These are phyloP conservation scores for Penicillium roqueforti DNA, from an alignment of 495 filamentous ascomycete species.

Conservation along the genomic window DNA sequence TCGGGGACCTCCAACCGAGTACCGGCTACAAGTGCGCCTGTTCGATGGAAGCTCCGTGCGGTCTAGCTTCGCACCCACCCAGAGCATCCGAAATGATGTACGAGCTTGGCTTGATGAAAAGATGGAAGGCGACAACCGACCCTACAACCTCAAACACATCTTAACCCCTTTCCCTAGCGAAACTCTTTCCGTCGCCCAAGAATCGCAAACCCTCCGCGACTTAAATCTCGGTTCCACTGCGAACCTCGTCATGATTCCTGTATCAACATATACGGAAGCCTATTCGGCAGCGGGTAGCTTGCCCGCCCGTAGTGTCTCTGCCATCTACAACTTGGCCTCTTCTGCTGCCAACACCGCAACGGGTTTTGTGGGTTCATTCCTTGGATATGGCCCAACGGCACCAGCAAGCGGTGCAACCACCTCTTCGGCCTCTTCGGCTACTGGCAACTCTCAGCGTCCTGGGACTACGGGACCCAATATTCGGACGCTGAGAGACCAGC, in stretches of 20 bases:
- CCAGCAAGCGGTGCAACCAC: constrained; percentile 11
- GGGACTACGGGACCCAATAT: constrained; percentile 37
- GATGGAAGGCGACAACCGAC: constrained; percentile 45
- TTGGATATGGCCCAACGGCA: constrained; percentile 45
- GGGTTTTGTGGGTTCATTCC: constrained; percentile 51
- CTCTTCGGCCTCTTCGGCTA: constrained; percentile 11
- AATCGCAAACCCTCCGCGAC: constrained; percentile 59
- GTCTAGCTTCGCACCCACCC: constrained; percentile 58
- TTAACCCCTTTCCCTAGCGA: constrained; percentile 73
- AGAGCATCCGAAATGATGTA: constrained; percentile 64
- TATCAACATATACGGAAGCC: constrained; percentile 56
- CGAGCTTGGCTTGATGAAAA: constrained; percentile 69
- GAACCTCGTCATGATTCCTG: constrained; percentile 77
- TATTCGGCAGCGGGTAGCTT: constrained; percentile 48
- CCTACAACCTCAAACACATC: constrained; percentile 83
- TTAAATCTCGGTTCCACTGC: constrained; percentile 71
- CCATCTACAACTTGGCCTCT: constrained; percentile 42
- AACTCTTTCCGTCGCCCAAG: constrained; percentile 67
- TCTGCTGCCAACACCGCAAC: constrained; percentile 43
- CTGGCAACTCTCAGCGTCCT: constrained; percentile 12
- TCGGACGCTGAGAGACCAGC: constrained; percentile 56
- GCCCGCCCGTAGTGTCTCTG: constrained; percentile 40
- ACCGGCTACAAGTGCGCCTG: constrained; percentile 73
- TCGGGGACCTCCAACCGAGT: constrained; percentile 33
- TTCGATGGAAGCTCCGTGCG: constrained; percentile 81